These are phyloP conservation scores for Delonix regia DNA, from an alignment of 306 rosid species.

Conservation along the genomic window DNA sequence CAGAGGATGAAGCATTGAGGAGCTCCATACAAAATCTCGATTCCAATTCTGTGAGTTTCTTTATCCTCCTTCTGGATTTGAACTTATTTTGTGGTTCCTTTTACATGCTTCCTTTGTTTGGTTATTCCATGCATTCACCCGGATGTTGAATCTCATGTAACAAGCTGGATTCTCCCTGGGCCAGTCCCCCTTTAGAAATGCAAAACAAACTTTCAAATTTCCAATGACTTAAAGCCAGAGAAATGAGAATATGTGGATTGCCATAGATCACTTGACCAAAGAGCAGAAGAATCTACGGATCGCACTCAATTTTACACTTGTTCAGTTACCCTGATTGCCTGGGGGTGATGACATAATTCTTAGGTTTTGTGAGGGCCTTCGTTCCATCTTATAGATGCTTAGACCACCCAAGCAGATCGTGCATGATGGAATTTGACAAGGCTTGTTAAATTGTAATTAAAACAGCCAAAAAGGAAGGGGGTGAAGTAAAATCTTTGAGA, in stretches of 20 bases:
- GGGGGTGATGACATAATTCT: neutral
- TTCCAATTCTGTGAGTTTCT: conserved; percentile 66
- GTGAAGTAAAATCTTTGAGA: conserved; percentile 2
- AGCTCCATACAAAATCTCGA: conserved; percentile 53
- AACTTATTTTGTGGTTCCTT: conserved; percentile 24
- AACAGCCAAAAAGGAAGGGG: neutral
- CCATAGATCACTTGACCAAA: conserved; percentile 5
- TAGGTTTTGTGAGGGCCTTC: neutral
- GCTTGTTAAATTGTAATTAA: conserved; percentile 2
- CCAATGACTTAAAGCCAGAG: neutral
- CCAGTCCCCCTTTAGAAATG: conserved; percentile 8
- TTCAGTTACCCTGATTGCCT: neutral
- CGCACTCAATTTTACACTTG: neutral
- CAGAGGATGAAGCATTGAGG: conserved; percentile 63
- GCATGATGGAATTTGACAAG: conserved; percentile 24
- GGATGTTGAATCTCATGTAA: conserved; percentile 13
- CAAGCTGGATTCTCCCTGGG: conserved; percentile 13
- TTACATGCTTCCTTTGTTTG: conserved; percentile 21
- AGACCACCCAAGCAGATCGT: neutral
- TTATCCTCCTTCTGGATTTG: neutral
- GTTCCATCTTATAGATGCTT: conserved; percentile 11
- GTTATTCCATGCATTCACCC: conserved; percentile 21
- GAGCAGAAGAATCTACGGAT: neutral
- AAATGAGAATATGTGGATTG: conserved; percentile 22
- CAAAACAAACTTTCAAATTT: neutral